Evolutionary conservation across 306 rosid species (phyloP), one percentile per base, ranked within the genome.

Genomic region (Ormosia emarginata): DNA sequence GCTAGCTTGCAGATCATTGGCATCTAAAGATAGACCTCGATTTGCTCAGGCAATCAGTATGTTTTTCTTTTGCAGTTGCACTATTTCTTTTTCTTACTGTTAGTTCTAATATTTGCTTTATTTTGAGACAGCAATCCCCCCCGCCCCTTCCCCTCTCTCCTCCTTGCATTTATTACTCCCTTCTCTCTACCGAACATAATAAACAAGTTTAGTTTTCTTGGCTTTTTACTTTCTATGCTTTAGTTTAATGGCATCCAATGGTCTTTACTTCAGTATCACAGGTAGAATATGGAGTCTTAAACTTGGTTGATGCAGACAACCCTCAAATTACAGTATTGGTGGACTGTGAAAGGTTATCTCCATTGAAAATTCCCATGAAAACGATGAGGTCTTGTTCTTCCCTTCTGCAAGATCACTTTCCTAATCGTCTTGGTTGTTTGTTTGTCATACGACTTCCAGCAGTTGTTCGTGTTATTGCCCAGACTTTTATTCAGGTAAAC

Each of bases 331-430:
- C 97, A 56, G 99, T 95, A 34, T 83, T 95, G 84, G 96, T 95
- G 84, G 99, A 95, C 83, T 95, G 99, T 81, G 96, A 92, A 79
- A 98, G 99, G 77, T 84, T 95, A 80, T 85, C 99, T 83, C 94
- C 99, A 4, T 81, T 95, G 85, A 92, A 71, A 90, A 63, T 93
- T 81, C 99, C 99, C 65, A 92, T 93, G 97, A 90, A 95, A 79
- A 75, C 90, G 83, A 2, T 95, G 92, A 90, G 93, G 88, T 86
- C 91, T 37, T 95, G 98, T 86, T 92, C 97, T 66, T 75, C 96
- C 81, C 85, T 93, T 81, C 88, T 95, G 87, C 98, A 93, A 93
- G 96, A 93, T 86, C 93, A 95, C 89, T 93, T 93, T 77, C 99
- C 99, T 29, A 88, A 92, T 76, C 93, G 94, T 69, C 99, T 95